Conservation (phyloP, 2,329 filamentous ascomycete species). For the Penicillium sp. region DNA sequence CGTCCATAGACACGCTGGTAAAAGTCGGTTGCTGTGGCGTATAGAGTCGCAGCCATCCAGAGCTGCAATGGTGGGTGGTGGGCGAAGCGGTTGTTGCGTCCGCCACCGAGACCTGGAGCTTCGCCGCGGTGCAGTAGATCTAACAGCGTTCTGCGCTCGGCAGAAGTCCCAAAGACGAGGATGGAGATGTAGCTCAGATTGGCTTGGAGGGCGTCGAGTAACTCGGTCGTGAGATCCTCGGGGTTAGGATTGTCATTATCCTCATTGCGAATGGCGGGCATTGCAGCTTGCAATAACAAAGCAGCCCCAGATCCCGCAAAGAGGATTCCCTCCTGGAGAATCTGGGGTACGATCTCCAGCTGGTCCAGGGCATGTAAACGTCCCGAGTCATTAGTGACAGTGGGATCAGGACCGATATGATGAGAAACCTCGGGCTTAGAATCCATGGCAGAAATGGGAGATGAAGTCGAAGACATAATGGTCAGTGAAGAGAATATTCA, state of each 20-base stretch:
- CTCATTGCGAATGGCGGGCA: slow-evolving; percentile 21
- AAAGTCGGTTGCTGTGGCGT: slow-evolving; percentile 34
- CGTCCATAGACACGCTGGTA: slow-evolving; percentile 35
- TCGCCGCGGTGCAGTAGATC: slow-evolving; percentile 21
- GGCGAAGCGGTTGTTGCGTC: slow-evolving; percentile 21
- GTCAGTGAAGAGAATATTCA: not conserved
- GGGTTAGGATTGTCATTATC: slow-evolving; percentile 11
- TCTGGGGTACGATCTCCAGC: slow-evolving; percentile 33
- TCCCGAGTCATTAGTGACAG: slow-evolving; percentile 12
- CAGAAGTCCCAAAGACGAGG: slow-evolving; percentile 29
- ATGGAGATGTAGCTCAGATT: slow-evolving; percentile 33
- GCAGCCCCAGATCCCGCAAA: slow-evolving; percentile 34
- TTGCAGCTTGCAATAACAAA: slow-evolving; percentile 32
- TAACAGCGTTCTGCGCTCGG: slow-evolving; percentile 28
- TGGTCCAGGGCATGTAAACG: slow-evolving; percentile 29
- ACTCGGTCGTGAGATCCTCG: slow-evolving; percentile 25
- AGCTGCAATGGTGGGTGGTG: slow-evolving; percentile 22
- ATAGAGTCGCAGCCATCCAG: slow-evolving; percentile 34
- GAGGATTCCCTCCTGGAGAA: slow-evolving; percentile 33
- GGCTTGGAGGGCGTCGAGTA: slow-evolving; percentile 28
- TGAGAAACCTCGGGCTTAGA: slow-evolving; percentile 11
- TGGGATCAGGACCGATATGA: not conserved
- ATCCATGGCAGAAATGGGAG: slow-evolving; percentile 15
- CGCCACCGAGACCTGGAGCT: slow-evolving; percentile 19
- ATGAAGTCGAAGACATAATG: slow-evolving; percentile 15